A percentile compares a stretch with the other conserved stretches of the same genome.
Conservation (phyloP, 768 basidiomycete genomes). For the Russula ochroleuca region DNA sequence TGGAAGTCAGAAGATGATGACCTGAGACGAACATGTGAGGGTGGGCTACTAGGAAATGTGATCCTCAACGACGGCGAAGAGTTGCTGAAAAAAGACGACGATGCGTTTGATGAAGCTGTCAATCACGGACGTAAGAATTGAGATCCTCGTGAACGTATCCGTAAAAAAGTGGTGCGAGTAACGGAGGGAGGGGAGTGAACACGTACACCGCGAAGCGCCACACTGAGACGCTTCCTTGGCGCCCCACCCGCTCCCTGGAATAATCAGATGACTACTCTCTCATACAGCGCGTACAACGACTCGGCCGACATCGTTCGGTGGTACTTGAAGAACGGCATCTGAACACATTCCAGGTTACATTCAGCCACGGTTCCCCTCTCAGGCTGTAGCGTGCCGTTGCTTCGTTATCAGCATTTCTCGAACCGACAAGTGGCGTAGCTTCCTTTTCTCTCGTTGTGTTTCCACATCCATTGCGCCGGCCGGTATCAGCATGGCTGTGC, state of each 20-base stretch:
- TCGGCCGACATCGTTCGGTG: slow-evolving; percentile 1
- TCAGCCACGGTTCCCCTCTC: neutral
- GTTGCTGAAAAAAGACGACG: neutral
- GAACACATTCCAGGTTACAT: neutral
- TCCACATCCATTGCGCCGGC: neutral
- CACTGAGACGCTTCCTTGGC: neutral
- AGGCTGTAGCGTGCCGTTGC: neutral
- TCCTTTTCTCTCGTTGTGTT: neutral
- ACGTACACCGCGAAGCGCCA: slow-evolving; percentile 7
- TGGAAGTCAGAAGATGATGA: slow-evolving; percentile 10
- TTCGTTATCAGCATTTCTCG: neutral
- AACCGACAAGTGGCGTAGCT: slow-evolving; percentile 16
- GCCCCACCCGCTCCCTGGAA: neutral
- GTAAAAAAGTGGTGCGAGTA: neutral
- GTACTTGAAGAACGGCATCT: neutral
- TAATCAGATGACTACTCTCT: neutral
- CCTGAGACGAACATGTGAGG: slow-evolving; percentile 11
- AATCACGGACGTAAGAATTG: slow-evolving; percentile 16
- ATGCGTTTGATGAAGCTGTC: slow-evolving; percentile 5
- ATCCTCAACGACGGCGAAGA: slow-evolving; percentile 8
- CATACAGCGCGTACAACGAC: too few species aligned
- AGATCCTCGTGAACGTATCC: slow-evolving; percentile 10
- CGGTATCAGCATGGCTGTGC: neutral
- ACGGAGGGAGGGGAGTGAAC: slow-evolving; percentile 11
- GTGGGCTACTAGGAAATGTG: neutral